A percentile compares a stretch with the other conserved stretches of the same genome.
phyloP scores from a whole-genome alignment of 352 stramenopile genomes.

The Phytophthora kernoviae region DNA sequence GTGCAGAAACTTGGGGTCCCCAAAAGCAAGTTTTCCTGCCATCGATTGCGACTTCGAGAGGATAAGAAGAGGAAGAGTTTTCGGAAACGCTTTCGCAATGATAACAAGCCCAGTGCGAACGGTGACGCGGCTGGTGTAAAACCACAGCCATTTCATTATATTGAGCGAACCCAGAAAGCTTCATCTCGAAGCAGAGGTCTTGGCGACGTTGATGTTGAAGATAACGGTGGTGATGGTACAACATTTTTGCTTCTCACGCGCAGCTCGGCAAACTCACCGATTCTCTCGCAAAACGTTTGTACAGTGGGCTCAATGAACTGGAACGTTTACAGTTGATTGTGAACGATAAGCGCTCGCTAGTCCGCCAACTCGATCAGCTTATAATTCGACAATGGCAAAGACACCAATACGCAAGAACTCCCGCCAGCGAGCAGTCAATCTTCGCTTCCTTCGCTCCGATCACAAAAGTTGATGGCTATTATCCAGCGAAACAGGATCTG shows the following conservation, averaged over 20 bases:
- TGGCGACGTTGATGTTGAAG: slow-evolving; percentile 11
- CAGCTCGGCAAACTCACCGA: slow-evolving; percentile 53
- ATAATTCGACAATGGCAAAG: slow-evolving; percentile 34
- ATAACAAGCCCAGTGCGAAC: slow-evolving; percentile 9
- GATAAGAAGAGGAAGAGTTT: slow-evolving; percentile 28
- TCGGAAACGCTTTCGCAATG: slow-evolving; percentile 41
- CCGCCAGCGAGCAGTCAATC: slow-evolving; percentile 4
- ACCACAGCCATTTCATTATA: slow-evolving; percentile 36
- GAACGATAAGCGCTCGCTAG: slow-evolving; percentile 47
- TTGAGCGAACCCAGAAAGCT: slow-evolving; percentile 61
- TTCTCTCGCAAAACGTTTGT: slow-evolving; percentile 50
- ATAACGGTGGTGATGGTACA: slow-evolving; percentile 2
- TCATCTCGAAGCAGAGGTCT: slow-evolving; percentile 24
- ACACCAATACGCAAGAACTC: background rate
- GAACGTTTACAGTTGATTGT: slow-evolving; percentile 46
- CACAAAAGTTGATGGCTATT: slow-evolving; percentile 1
- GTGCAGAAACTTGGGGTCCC: slow-evolving; percentile 30
- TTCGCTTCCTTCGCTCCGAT: slow-evolving; percentile 1
- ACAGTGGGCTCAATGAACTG: slow-evolving; percentile 37
- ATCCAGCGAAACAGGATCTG: background rate
- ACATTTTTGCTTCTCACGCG: slow-evolving; percentile 22
- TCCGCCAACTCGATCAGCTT: slow-evolving; percentile 37
- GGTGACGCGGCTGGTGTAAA: background rate
- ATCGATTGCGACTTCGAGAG: slow-evolving; percentile 43
- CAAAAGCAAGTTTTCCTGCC: slow-evolving; percentile 37